These are phyloP conservation scores for Lepraria neglecta DNA, from an alignment of 495 filamentous ascomycete genomes.

Conservation along the genomic window DNA sequence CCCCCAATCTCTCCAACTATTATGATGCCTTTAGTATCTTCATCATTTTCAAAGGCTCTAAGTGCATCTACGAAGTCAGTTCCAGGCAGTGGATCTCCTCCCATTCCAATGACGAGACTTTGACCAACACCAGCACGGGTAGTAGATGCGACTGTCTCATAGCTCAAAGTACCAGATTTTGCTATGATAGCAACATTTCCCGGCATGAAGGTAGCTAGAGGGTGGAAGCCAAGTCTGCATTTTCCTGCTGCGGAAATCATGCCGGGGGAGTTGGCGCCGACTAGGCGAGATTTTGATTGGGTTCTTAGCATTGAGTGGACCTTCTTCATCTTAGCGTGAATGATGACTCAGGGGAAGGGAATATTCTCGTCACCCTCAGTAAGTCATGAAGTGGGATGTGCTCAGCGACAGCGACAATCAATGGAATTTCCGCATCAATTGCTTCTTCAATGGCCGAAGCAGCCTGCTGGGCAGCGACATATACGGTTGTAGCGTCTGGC, in stretches of 20 bases:
- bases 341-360: too few relatives aligned
- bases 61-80: constrained; percentile 77
- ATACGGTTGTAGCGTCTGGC: constrained; percentile 81
- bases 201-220: constrained; percentile 65
- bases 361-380: constrained; percentile 48
- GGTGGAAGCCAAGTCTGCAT: constrained; percentile 85
- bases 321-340: constrained; percentile 31
- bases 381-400: constrained; percentile 87
- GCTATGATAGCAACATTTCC: constrained; percentile 77
- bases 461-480: constrained; percentile 75
- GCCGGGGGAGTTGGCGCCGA: constrained; percentile 82
- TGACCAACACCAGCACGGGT: constrained; percentile 78
- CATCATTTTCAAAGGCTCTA: constrained; percentile 63
- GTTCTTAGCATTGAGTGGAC: constrained; percentile 72
- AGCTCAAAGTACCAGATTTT: constrained; percentile 83
- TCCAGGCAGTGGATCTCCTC: constrained; percentile 76
- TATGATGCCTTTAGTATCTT: constrained; percentile 74
- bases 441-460: constrained; percentile 78
- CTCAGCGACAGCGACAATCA: constrained; percentile 85
- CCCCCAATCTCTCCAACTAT: constrained; percentile 87
- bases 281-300: constrained; percentile 72
- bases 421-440: constrained; percentile 78
- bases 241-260: constrained; percentile 77
- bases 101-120: constrained; percentile 80
- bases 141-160: constrained; percentile 80